Percentiles rank a stretch among this genome's conserved stretches.
These are phyloP conservation scores for Ogataea philodendri DNA, from an alignment of 805 yeast species.

Conservation along the genomic window DNA sequence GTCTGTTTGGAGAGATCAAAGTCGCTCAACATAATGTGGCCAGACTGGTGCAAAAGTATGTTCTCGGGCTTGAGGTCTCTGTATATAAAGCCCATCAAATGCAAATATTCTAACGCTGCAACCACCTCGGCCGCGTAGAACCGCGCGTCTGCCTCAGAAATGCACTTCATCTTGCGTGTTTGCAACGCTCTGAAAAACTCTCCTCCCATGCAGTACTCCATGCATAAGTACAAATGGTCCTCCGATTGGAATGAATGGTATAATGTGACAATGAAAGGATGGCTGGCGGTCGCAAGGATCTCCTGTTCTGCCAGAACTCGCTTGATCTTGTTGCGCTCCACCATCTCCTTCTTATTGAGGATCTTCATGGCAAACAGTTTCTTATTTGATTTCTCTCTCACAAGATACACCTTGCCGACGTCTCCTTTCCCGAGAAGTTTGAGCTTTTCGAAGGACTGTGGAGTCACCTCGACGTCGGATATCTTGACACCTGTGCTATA, in stretches of 20 bases:
- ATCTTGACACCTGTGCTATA: conserved; percentile 73
- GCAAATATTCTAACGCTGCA: conserved; percentile 94
- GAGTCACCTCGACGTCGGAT: conserved; percentile 77
- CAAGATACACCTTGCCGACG: conserved; percentile 94
- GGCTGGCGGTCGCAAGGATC: conserved; percentile 90
- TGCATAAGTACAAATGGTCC: conserved; percentile 86
- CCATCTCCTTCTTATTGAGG: conserved; percentile 87
- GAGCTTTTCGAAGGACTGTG: conserved; percentile 84
- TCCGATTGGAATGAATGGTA: conserved; percentile 96
- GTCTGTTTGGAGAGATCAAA: conserved; percentile 93
- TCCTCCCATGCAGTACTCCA: conserved; percentile 99
- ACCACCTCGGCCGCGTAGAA: conserved; percentile 97
- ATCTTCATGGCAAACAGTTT: conserved; percentile 91
- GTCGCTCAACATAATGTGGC: conserved; percentile 97
- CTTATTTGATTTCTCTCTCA: conserved; percentile 72
- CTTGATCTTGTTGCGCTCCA: conserved; percentile 89
- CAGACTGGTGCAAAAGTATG: conserved; percentile 89
- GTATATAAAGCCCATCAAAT: conserved; percentile 94
- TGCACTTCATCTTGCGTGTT: conserved; percentile 81
- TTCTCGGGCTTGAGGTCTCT: conserved; percentile 97
- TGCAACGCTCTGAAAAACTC: conserved; percentile 96
- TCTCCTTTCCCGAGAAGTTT: conserved; percentile 95
- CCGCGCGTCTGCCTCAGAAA: conserved; percentile 82
- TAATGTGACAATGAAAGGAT: conserved; percentile 94
- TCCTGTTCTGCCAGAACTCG: conserved; percentile 96